These are phyloP conservation scores for Pulveroboletus ridleyi DNA, from an alignment of 1,284 basidiomycete genomes.

Conservation along the genomic window DNA sequence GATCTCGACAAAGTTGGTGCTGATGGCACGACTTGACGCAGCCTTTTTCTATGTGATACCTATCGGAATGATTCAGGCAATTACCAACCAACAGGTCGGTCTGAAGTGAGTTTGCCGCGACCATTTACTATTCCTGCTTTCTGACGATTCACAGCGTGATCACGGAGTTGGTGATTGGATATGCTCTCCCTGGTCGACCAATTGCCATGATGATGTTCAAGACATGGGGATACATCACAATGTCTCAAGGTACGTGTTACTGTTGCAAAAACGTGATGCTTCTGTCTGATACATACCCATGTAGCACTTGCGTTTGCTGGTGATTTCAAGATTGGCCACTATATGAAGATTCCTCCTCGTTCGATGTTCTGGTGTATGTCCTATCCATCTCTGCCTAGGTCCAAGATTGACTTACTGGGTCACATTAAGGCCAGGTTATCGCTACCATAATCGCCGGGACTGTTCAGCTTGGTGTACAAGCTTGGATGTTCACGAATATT, in stretches of 20 bases:
- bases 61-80: slow-evolving; percentile 46
- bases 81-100: slow-evolving; percentile 55
- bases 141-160: slow-evolving; percentile 37
- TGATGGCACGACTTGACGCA: slow-evolving; percentile 7
- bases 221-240: slow-evolving; percentile 47
- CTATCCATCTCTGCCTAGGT: neutral
- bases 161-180: slow-evolving; percentile 54
- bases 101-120: slow-evolving; percentile 40
- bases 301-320: slow-evolving; percentile 44
- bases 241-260: slow-evolving; percentile 39
- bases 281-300: slow-evolving; percentile 7
- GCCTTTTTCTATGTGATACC: slow-evolving; percentile 60
- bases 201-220: slow-evolving; percentile 56
- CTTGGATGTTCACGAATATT: slow-evolving; percentile 46
- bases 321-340: slow-evolving; percentile 57
- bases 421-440: slow-evolving; percentile 46
- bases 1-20: neutral
- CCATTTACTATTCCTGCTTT: neutral
- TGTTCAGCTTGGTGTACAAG: slow-evolving; percentile 48
- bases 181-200: slow-evolving; percentile 50
- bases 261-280: neutral
- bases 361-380: slow-evolving; percentile 46
- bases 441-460: slow-evolving; percentile 50
- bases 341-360: slow-evolving; percentile 61
- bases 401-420: neutral